These are phyloP conservation scores for Diplogelasinospora grovesii DNA, from an alignment of 495 filamentous ascomycete species.

Conservation along the genomic window DNA sequence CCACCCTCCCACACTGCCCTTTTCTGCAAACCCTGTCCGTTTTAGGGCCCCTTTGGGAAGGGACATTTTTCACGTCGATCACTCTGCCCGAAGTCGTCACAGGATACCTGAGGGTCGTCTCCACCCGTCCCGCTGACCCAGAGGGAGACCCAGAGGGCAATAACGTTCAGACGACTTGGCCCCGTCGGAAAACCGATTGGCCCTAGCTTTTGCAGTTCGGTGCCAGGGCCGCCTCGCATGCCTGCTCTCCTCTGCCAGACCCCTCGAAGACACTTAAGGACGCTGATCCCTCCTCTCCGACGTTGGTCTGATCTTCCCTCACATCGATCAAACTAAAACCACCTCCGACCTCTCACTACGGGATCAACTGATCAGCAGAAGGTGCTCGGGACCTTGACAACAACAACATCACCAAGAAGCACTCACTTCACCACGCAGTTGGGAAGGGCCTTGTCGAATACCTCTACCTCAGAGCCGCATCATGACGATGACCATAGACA, in stretches of 20 bases:
- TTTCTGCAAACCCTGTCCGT: slow-evolving; percentile 30
- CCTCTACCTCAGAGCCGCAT: slow-evolving; percentile 15
- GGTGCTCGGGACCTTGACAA: slow-evolving; percentile 24
- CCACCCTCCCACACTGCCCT: slow-evolving; percentile 11
- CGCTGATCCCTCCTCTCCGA: slow-evolving; percentile 64
- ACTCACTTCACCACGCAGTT: slow-evolving; percentile 1
- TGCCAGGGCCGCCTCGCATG: slow-evolving; percentile 29
- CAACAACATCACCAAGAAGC: slow-evolving; percentile 12
- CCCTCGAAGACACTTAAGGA: slow-evolving; percentile 61
- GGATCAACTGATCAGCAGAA: slow-evolving; percentile 47
- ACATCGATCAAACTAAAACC: slow-evolving; percentile 23
- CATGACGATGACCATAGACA: slow-evolving; percentile 86
- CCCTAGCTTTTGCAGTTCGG: slow-evolving; percentile 21
- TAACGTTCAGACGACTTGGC: slow-evolving; percentile 37
- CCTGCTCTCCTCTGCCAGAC: slow-evolving; percentile 31
- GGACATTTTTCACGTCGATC: slow-evolving; percentile 39
- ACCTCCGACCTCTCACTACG: no score
- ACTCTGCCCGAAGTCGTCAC: slow-evolving; percentile 39
- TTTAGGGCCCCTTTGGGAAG: slow-evolving; percentile 24
- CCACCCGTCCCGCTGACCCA: slow-evolving; percentile 39
- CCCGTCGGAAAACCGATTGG: slow-evolving; percentile 35
- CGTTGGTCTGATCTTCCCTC: slow-evolving; percentile 37
- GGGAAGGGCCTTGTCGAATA: no score
- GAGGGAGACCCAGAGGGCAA: slow-evolving; percentile 34
- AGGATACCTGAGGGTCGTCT: slow-evolving; percentile 32